A percentile compares a stretch with the other conserved stretches of the same genome.
Evolutionary conservation across 2,329 filamentous ascomycete genomes (phyloP).

Genomic region (Phyllosticta ampelicida): DNA sequence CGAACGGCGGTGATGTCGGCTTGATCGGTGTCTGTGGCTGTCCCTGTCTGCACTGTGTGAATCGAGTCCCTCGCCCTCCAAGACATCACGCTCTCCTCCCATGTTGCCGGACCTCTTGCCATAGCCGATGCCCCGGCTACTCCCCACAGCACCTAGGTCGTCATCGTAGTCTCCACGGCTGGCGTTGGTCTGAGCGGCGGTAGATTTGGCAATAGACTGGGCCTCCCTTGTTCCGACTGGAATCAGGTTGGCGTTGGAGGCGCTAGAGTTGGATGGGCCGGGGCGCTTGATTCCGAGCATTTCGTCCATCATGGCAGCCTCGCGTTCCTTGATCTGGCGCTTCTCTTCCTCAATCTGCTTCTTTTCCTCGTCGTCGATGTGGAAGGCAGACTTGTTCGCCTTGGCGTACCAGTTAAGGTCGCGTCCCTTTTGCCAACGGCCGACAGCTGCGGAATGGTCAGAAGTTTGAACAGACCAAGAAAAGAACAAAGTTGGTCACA

Average conservation of each 20-base stretch:
- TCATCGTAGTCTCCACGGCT: conserved; percentile 25
- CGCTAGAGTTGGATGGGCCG: conserved; percentile 42
- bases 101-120: conserved; percentile 8
- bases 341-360: conserved; percentile 60
- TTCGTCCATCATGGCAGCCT: conserved; percentile 78
- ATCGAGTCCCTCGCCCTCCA: not conserved
- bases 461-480: not conserved
- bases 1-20: not conserved
- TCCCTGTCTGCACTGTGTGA: not conserved
- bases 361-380: conserved; percentile 36
- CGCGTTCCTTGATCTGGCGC: conserved; percentile 73
- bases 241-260: conserved; percentile 52
- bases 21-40: not conserved
- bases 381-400: conserved; percentile 30
- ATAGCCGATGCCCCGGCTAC: conserved; percentile 20
- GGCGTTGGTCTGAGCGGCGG: conserved; percentile 37
- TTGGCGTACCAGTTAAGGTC: conserved; percentile 57
- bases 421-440: conserved; percentile 77
- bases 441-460: conserved; percentile 45
- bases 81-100: conserved; percentile 16
- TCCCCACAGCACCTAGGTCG: conserved; percentile 9
- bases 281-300: conserved; percentile 67
- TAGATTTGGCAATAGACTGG: conserved; percentile 38
- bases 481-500: not conserved
- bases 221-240: conserved; percentile 44